Conservation (phyloP, 2,329 filamentous ascomycete species). For the Annulohypoxylon truncatum region DNA sequence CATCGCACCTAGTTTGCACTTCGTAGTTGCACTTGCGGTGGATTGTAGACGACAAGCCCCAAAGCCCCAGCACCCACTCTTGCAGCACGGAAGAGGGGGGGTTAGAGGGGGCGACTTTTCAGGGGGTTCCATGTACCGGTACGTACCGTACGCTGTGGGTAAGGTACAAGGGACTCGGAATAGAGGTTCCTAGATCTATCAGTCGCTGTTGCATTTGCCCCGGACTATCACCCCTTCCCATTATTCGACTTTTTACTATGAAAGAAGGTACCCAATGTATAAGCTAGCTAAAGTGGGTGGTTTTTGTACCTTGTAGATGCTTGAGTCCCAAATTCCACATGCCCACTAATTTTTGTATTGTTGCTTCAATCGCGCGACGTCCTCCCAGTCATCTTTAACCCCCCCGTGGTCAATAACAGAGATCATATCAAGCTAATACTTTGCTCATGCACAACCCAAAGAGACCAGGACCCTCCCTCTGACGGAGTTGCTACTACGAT, state of each 20-base stretch:
- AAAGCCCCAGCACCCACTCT: neutral
- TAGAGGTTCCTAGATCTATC: conserved; percentile 38
- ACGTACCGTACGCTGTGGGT: conserved; percentile 26
- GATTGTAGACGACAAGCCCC: conserved; percentile 1
- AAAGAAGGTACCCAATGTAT: conserved; percentile 31
- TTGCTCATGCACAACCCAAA: conserved; percentile 13
- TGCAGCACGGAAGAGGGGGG: conserved; percentile 3
- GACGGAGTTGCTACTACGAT: neutral
- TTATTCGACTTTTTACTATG: neutral
- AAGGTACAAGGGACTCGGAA: conserved; percentile 36
- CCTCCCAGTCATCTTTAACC: neutral
- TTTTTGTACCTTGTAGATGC: conserved; percentile 28
- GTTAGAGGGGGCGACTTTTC: conserved; percentile 3
- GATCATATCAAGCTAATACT: conserved; percentile 26
- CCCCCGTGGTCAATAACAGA: conserved; percentile 22
- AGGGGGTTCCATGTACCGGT: conserved; percentile 36
- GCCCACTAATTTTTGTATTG: conserved; percentile 24
- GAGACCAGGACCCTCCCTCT: conserved; percentile 4
- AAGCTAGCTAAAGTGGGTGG: conserved; percentile 31
- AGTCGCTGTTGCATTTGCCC: conserved; percentile 40
- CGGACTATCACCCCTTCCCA: conserved; percentile 37
- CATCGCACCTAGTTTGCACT: neutral
- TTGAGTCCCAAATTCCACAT: conserved; percentile 16
- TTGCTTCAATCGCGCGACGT: conserved; percentile 38
- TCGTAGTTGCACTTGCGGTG: neutral